Conservation (phyloP, 805 yeast genomes). For the Schizosaccharomyces octosporus region DNA sequence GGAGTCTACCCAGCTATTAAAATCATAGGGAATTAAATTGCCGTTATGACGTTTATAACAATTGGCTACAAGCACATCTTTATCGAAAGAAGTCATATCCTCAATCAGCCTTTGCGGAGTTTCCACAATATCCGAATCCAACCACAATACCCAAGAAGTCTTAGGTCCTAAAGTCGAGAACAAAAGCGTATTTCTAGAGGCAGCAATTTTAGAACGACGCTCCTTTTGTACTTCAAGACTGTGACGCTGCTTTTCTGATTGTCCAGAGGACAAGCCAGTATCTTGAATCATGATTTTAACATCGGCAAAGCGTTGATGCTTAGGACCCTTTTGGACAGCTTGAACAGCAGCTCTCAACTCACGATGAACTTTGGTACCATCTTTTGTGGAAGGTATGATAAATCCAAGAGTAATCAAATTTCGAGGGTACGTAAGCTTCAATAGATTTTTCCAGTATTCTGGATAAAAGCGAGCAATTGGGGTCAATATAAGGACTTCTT, state of each 20-base stretch:
- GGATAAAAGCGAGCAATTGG: slow-evolving; percentile 75
- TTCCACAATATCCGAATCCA: slow-evolving; percentile 84
- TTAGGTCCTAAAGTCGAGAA: slow-evolving; percentile 74
- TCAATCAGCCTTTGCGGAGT: slow-evolving; percentile 63
- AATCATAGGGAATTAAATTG: slow-evolving; percentile 71
- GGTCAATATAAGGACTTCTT: slow-evolving; percentile 62
- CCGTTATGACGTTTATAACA: slow-evolving; percentile 60
- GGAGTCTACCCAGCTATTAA: slow-evolving; percentile 61
- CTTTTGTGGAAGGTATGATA: slow-evolving; percentile 58
- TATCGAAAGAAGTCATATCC: slow-evolving; percentile 65
- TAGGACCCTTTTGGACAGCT: slow-evolving; percentile 36
- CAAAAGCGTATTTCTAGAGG: slow-evolving; percentile 75
- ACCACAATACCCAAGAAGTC: slow-evolving; percentile 89
- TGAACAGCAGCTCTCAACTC: slow-evolving; percentile 55
- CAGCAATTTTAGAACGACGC: slow-evolving; percentile 73
- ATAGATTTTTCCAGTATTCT: slow-evolving; percentile 68
- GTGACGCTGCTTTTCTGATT: slow-evolving; percentile 63
- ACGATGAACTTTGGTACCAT: slow-evolving; percentile 60
- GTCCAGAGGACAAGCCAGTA: slow-evolving; percentile 41
- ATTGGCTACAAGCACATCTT: slow-evolving; percentile 74
- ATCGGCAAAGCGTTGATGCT: slow-evolving; percentile 49
- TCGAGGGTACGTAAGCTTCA: slow-evolving; percentile 58
- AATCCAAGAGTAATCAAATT: slow-evolving; percentile 70
- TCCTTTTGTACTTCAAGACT: slow-evolving; percentile 67
- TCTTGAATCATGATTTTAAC: slow-evolving; percentile 83